Evolutionary conservation across 1,139 yeast species (phyloP), one percentile per base, ranked within the genome.

Genomic region (Taphrina populina): DNA sequence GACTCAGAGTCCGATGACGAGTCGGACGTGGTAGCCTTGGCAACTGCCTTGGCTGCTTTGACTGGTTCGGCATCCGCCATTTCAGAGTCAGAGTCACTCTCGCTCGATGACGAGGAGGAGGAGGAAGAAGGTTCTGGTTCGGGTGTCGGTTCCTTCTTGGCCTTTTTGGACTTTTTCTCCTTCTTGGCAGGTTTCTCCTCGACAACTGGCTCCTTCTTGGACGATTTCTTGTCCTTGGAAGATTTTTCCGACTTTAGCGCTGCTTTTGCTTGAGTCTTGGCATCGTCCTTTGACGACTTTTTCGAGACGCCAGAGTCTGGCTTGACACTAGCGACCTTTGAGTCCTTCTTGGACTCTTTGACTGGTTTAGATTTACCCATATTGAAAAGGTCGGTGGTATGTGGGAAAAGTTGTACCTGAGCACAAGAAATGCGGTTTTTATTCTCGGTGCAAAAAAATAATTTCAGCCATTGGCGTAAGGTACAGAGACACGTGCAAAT

Each of bases 51-150:
- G 46, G 35, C 39, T 15, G 30, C 62, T 59, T 63, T 62, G 56
- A 62, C 63, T 36, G 62, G 66, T 51, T 62, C 61, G 52, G 61
- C 60, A 32, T 63, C 59, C 23, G 64, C 62, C 53, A 44, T 52
- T 37, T 53, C 56, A 23, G 57, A 45, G 34, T 59, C 58, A 17
- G 59, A 44, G 27, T 53, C 57, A 30, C 58, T 43, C 20, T 56
- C 55, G 29, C 24, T 26, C 8, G 24, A 29, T 21, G 27, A 36
- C 20, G 41, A 40, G 29, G 56, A 53, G 46, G 33, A 49, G 29
- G 57, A 35, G 10, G 33, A 23, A 11, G 45, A 36, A 10, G 49
- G 20, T 13, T 32, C 41, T n/a, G 49, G 46, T 41, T 52, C 44
- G 6, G 43, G 43, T 7, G 43, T 36, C 8, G 37, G 44, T 32